These are phyloP conservation scores for Edaphochlamys debaryana DNA, from an alignment of 139 green algal species.

Conservation along the genomic window DNA sequence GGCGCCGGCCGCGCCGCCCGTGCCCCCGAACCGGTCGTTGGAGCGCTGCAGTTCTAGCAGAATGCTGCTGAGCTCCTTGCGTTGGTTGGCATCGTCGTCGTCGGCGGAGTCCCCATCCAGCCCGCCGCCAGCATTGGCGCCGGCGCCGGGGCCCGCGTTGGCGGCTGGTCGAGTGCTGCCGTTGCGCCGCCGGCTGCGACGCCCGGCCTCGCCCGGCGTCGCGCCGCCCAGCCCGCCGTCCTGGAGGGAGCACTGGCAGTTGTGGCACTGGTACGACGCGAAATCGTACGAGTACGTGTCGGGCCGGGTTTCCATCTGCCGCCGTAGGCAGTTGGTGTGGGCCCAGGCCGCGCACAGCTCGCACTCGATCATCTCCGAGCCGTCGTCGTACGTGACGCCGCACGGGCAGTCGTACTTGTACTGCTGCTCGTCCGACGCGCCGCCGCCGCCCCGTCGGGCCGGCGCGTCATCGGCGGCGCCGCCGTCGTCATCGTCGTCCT, in stretches of 20 bases:
- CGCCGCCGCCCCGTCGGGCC: background rate
- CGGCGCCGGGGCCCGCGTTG: background rate
- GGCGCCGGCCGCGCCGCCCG: too few species aligned
- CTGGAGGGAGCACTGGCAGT: slow-evolving; percentile 13
- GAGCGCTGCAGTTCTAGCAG: too few species aligned
- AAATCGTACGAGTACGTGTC: slow-evolving; percentile 40
- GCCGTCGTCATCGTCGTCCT: slow-evolving; percentile 17
- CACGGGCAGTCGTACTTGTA: slow-evolving; percentile 71
- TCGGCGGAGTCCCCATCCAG: too few species aligned
- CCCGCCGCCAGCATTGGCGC: background rate
- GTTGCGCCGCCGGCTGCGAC: background rate
- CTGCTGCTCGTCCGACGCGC: background rate
- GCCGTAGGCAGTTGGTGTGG: slow-evolving; percentile 63
- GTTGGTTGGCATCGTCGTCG: too few species aligned
- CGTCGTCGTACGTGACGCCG: slow-evolving; percentile 72
- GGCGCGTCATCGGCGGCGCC: too few species aligned
- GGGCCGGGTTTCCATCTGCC: slow-evolving; percentile 19
- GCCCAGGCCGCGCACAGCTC: slow-evolving; percentile 75
- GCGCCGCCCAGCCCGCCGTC: too few species aligned
- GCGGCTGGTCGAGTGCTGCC: too few species aligned
- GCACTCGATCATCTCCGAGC: slow-evolving; percentile 81
- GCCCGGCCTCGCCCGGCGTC: background rate
- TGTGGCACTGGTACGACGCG: slow-evolving; percentile 39
- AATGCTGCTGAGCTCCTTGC: too few species aligned
- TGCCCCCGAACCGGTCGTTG: too few species aligned